Evolutionary conservation across 2,329 filamentous ascomycete species (phyloP).

Genomic region (Exutisphaerella laricina): DNA sequence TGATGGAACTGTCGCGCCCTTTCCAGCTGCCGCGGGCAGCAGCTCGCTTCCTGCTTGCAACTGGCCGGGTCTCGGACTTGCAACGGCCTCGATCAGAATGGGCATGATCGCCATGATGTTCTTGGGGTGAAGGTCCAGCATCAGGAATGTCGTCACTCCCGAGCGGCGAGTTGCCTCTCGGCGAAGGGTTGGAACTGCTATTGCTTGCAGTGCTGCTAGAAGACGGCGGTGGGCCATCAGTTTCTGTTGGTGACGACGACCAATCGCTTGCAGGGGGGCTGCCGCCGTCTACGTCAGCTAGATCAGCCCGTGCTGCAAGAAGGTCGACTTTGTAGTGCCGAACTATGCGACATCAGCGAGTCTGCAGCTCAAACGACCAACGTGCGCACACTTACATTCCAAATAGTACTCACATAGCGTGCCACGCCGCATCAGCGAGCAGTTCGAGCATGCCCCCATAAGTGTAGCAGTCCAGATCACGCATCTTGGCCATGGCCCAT

Average conservation of each 20-base stretch:
- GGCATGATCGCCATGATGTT: background rate
- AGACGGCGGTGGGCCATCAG: too few relatives aligned
- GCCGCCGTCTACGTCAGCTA: background rate
- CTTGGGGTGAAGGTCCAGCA: too few relatives aligned
- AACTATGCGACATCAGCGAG: background rate
- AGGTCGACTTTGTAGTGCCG: background rate
- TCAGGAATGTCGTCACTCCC: background rate
- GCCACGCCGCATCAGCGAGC: background rate
- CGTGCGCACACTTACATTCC: background rate
- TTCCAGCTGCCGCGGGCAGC: too few relatives aligned
- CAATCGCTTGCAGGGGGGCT: background rate
- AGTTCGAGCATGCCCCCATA: background rate
- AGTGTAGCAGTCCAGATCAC: background rate
- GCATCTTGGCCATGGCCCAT: constrained; percentile 1
- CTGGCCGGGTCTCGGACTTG: background rate
- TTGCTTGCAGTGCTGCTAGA: background rate
- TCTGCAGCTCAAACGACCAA: background rate
- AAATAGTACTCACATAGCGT: background rate
- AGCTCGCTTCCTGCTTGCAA: background rate
- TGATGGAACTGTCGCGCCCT: background rate
- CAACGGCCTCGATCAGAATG: background rate
- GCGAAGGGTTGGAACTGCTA: too few relatives aligned
- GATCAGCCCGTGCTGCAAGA: background rate
- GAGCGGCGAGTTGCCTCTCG: background rate
- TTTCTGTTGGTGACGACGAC: background rate